Conservation (phyloP, 345 rosid genomes). For the Dipteronia dyeriana region DNA sequence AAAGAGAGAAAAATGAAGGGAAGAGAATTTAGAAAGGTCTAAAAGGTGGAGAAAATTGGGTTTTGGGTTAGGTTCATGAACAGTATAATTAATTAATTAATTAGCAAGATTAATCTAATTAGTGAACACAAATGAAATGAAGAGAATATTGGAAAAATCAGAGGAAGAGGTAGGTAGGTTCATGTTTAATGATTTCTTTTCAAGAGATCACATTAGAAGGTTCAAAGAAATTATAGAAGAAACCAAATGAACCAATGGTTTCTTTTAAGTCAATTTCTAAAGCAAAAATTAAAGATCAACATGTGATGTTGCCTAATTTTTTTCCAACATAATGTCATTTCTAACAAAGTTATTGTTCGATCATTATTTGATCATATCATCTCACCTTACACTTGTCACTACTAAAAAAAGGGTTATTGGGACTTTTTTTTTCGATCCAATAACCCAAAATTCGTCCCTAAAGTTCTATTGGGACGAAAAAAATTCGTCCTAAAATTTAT, state of each 20-base stretch:
- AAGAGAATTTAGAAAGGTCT: not conserved
- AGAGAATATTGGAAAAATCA: not conserved
- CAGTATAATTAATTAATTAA: not conserved
- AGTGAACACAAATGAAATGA: not conserved
- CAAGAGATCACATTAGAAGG: not conserved
- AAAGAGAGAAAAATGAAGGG: not conserved
- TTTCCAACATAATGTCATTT: not conserved
- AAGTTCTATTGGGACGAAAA: too few species aligned
- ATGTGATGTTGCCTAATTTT: not conserved
- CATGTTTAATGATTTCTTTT: not conserved
- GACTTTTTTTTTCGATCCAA: too few species aligned
- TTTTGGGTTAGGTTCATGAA: not conserved
- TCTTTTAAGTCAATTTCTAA: not conserved
- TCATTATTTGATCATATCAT: too few species aligned
- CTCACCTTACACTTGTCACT: constrained; percentile 13
- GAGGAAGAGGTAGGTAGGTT: not conserved
- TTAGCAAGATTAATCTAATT: not conserved
- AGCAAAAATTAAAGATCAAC: not conserved
- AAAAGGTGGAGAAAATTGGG: not conserved
- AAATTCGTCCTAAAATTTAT: too few species aligned
- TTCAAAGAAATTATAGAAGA: not conserved
- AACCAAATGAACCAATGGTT: not conserved
- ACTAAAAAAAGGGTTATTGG: too few species aligned
- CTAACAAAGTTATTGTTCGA: too few species aligned
- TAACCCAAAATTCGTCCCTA: too few species aligned